These are phyloP conservation scores for Cryptococcus hybrid DNA, from an alignment of 1,284 basidiomycete species.

Conservation along the genomic window DNA sequence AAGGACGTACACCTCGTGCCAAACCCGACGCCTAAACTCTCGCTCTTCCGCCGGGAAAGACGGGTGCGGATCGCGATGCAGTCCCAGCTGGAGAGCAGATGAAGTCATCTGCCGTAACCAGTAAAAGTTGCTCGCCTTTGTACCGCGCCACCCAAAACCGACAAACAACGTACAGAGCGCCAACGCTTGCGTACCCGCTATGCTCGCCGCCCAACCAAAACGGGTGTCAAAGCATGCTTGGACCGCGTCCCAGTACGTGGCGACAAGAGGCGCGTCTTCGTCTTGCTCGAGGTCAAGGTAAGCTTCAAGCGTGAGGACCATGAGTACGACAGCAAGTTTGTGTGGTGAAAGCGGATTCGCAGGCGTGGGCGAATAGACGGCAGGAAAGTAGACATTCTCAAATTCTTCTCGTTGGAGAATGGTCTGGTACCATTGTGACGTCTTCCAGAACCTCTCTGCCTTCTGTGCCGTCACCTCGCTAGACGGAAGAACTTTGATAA, in stretches of 20 bases:
- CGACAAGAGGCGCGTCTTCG: conserved; percentile 31
- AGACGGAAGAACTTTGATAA: conserved; percentile 31
- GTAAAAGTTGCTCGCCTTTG: conserved; percentile 38
- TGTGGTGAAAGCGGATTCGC: conserved; percentile 42
- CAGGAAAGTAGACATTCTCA: conserved; percentile 38
- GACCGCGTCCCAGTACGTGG: conserved; percentile 37
- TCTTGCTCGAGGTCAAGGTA: conserved; percentile 34
- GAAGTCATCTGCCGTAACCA: conserved; percentile 44
- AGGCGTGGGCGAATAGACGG: conserved; percentile 37
- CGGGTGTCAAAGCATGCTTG: conserved; percentile 44
- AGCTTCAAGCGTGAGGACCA: conserved; percentile 38
- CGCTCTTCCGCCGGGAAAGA: conserved; percentile 33
- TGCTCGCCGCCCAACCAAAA: conserved; percentile 41
- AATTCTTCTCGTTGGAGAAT: conserved; percentile 37
- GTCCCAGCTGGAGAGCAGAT: conserved; percentile 36
- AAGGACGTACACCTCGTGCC: conserved; percentile 38
- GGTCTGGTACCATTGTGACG: conserved; percentile 37
- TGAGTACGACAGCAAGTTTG: conserved; percentile 45
- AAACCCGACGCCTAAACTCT: conserved; percentile 40
- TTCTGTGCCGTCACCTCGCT: conserved; percentile 26
- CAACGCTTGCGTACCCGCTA: conserved; percentile 43
- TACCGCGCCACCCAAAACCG: conserved; percentile 41
- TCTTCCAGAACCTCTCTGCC: conserved; percentile 30
- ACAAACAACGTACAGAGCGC: conserved; percentile 38
- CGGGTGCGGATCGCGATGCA: conserved; percentile 43